Evolutionary conservation across 1,284 basidiomycete genomes (phyloP), one percentile per base, ranked within the genome.

Genomic region (Ceratobasidium sp.): DNA sequence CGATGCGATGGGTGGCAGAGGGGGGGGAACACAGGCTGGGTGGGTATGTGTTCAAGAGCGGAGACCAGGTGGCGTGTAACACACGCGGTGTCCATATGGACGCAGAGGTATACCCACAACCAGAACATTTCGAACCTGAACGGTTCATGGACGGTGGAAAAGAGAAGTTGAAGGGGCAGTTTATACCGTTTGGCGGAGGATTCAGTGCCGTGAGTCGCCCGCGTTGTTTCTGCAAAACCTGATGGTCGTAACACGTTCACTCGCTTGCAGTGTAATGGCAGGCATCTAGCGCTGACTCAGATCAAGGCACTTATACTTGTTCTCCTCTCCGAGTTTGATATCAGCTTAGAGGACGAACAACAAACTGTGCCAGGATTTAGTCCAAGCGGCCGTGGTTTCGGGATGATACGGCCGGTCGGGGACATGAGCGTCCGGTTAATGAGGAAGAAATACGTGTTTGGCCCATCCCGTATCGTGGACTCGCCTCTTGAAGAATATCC

Each of bases 21-120:
- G 37, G 53, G 34, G 41, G 14, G 22, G 68, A 75, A 22, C 51
- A 46, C 27, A 51, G 62, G 37, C 49, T 77, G 27, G 69, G 49
- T 27, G 58, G 74, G 63, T 54, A 66, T 66, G 27, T 71, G 51
- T 58, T 74, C 77, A 61, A 72, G 31, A 63, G 72, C 49, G 78
- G 76, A 16, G 78, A 79, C 34, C 61, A 76, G 29, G 56, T 80
- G 1, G 54, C 78, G n/a, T 80, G 79, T 53, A 75, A 76, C 8
- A 77, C 76, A 19, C 77, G 78, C 16, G 63, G 73, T n/a, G 69
- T 74, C 19, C 76, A 79, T 56, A 73, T 78, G 29, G 68, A 76
- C 16, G 61, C 61, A 29, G 53, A 48, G n/a, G 54, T 77, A 37
- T 77, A 75, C 51, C 19, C 73, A 6, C 54, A 62, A 27, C 66